Evolutionary conservation across 2,329 filamentous ascomycete genomes (phyloP).

Genomic region (Ascomycota sp.): DNA sequence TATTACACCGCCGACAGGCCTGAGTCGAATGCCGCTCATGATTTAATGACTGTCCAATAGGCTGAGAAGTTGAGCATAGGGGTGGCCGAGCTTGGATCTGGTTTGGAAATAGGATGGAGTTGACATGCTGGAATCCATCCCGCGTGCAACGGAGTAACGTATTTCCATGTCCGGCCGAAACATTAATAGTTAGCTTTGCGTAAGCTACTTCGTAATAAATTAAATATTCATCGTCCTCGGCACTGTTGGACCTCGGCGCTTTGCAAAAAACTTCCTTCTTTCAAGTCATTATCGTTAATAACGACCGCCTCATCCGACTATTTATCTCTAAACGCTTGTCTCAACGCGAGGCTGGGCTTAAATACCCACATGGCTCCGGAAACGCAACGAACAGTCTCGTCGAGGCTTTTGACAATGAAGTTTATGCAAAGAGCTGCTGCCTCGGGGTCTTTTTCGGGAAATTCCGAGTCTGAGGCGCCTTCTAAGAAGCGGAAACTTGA

Average conservation of each 20-base stretch:
- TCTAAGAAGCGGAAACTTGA: conserved; percentile 41
- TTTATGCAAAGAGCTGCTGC: conserved; percentile 83
- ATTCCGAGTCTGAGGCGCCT: conserved; percentile 25
- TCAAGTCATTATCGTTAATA: no score
- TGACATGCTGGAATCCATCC: background rate
- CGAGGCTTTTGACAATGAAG: conserved; percentile 79
- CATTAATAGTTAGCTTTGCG: no score
- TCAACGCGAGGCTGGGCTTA: no score
- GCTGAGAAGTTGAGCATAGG: conserved; percentile 1
- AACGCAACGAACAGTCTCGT: conserved; percentile 52
- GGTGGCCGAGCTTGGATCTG: background rate
- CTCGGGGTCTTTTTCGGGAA: conserved; percentile 23
- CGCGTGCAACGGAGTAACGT: no score
- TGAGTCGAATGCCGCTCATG: conserved; percentile 25
- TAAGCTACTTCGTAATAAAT: no score
- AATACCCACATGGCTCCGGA: conserved; percentile 20
- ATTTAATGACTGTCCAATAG: conserved; percentile 1
- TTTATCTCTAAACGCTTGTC: no score
- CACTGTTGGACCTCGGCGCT: no score
- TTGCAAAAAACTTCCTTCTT: no score
- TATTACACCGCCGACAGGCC: conserved; percentile 20
- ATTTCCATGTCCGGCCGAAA: no score
- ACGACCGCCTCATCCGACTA: no score
- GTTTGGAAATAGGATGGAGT: background rate
- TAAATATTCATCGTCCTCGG: no score